A percentile compares a stretch with the other conserved stretches of the same genome.
These are phyloP conservation scores for Primulina huaijiensis DNA, from an alignment of 257 asterid species.

Conservation along the genomic window DNA sequence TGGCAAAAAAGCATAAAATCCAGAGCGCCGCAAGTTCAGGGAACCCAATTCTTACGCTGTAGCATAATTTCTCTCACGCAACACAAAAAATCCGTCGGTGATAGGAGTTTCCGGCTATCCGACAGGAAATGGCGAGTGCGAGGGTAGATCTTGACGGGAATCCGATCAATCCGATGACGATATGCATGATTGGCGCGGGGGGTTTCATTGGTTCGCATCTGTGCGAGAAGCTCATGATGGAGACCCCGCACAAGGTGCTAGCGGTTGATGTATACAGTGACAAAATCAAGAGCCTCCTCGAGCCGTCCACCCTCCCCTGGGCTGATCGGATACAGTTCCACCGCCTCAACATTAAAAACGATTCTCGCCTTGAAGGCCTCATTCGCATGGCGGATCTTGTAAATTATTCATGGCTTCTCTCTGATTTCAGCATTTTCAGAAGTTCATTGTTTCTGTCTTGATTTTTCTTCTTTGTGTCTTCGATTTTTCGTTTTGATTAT, in stretches of 20 bases:
- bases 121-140: slow-evolving; percentile 52
- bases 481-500: not conserved
- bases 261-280: slow-evolving; percentile 86
- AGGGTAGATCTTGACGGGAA: slow-evolving; percentile 93
- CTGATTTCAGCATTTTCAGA: slow-evolving; percentile 22
- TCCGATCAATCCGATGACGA: slow-evolving; percentile 62
- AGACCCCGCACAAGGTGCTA: slow-evolving; percentile 74
- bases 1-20: too few species aligned
- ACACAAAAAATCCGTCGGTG: not conserved
- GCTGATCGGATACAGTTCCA: slow-evolving; percentile 83
- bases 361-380: slow-evolving; percentile 96
- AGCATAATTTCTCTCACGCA: slow-evolving; percentile 14
- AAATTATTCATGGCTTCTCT: slow-evolving; percentile 22
- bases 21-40: too few species aligned
- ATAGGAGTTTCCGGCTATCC: not conserved
- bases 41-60: too few species aligned
- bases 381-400: slow-evolving; percentile 97
- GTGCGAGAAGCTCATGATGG: slow-evolving; percentile 80
- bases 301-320: slow-evolving; percentile 56
- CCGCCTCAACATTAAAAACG: slow-evolving; percentile 86
- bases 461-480: not conserved
- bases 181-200: slow-evolving; percentile 97
- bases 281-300: slow-evolving; percentile 82
- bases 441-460: slow-evolving; percentile 11
- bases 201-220: slow-evolving; percentile 96